Evolutionary conservation across 139 green algal genomes (phyloP).

Genomic region (Limnomonas spitsbergensis): DNA sequence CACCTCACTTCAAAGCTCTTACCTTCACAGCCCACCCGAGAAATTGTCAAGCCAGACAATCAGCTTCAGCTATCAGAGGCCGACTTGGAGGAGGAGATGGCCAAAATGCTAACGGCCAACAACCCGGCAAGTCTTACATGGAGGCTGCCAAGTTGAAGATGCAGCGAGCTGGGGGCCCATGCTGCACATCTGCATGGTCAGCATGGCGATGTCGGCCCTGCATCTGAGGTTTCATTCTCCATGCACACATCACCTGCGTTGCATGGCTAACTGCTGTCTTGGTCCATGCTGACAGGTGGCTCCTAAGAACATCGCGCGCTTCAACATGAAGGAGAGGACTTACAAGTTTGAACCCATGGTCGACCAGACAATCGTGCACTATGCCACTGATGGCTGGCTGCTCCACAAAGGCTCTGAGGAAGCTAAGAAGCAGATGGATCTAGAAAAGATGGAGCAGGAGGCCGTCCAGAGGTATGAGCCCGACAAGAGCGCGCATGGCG

Average conservation of each 20-base stretch:
- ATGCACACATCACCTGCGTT: too few relatives aligned
- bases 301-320: slow-evolving; percentile 77
- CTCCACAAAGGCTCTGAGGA: slow-evolving; percentile 75
- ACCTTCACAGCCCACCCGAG: slow-evolving; percentile 57
- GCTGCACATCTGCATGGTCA: too few relatives aligned
- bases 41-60: slow-evolving; percentile 71
- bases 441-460: slow-evolving; percentile 69
- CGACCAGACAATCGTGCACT: slow-evolving; percentile 78
- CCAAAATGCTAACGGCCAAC: slow-evolving; percentile 80
- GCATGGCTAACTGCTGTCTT: too few relatives aligned
- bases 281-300: slow-evolving; percentile 15
- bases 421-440: slow-evolving; percentile 73
- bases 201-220: too few relatives aligned
- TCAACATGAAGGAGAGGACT: slow-evolving; percentile 63
- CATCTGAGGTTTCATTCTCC: too few relatives aligned
- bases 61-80: slow-evolving; percentile 71
- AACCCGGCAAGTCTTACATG: slow-evolving; percentile 56
- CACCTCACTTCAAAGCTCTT: not conserved
- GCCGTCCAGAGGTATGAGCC: slow-evolving; percentile 33
- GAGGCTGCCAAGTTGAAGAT: not conserved
- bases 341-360: slow-evolving; percentile 77
- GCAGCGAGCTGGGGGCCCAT: too few relatives aligned
- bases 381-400: slow-evolving; percentile 76
- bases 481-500: slow-evolving; percentile 36
- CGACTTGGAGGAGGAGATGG: slow-evolving; percentile 82